Base-by-base conservation (phyloP, 306 rosid genomes). In the Spatholobus suberectus region DNA sequence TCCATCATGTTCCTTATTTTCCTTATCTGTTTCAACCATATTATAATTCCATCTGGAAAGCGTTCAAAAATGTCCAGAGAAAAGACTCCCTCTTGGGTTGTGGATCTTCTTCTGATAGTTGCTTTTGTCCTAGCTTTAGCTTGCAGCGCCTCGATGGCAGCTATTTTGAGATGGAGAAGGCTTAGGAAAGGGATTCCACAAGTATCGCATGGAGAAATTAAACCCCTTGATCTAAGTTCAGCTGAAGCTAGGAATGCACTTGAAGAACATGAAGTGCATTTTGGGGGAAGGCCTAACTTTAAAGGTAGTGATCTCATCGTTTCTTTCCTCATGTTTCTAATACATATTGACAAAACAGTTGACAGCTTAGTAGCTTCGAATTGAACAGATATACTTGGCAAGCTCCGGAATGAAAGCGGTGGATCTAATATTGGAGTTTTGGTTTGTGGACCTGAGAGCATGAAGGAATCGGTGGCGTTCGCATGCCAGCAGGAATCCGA, bases 401-500 rank as follows among this genome's bases (percentile, higher is more conserved):
- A 87, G 75, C 78, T 93, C 77, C 41, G 68, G 38, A 85, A 72
- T 34, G 97, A 87, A 80, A 89, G 15, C 13, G 71, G 87, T 67
- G 93, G 89, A 71, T 75, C 90, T 2, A 78, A 87, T 67, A 58
- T 88, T 65, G 97, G 97, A 72, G 92, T 94, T 9, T 51, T 96
- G 88, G 96, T 91, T 40, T 85, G 97, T 67, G 99, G 99, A 73
- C 97, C 97, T 1, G 95, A 91, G 86, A 72, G 84, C 44, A 92
- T 96, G 97, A 96, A 94, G 81, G 87, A 86, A 80, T 86, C 96
- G 0, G 92, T 92, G 74, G 95, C 97, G 7, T 32, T 51, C 3
- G 52, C 77, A 26, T 92, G 93, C 87, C 77, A 86, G 67, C 83
- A 83, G 38, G 88, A 80, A 43, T 85, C 89, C 18, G 76, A 77